Percentiles rank a stretch among this genome's conserved stretches.
phyloP scores from a whole-genome alignment of 2,329 filamentous ascomycete genomes.

The Apiospora rasikravindrae region DNA sequence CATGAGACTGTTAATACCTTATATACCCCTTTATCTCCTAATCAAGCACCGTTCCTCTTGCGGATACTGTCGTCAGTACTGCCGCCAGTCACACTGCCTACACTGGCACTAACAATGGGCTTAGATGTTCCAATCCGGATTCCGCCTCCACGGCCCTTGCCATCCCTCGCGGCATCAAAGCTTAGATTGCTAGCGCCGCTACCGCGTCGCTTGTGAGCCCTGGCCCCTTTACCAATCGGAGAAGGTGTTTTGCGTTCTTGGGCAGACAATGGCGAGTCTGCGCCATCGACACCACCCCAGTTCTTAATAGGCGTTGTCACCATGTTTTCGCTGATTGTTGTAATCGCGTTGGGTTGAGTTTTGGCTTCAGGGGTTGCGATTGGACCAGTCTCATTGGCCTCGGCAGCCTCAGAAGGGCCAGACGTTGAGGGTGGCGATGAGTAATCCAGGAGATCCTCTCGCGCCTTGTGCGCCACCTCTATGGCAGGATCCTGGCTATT shows the following conservation, averaged over 20 bases:
- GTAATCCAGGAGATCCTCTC: constrained; percentile 28
- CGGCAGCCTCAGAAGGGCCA: constrained; percentile 8
- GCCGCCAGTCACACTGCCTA: constrained; percentile 12
- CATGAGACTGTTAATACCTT: neutral
- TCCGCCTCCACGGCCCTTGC: constrained; percentile 40
- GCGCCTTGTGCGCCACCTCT: constrained; percentile 32
- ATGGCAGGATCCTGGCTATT: constrained; percentile 3
- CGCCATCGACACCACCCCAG: constrained; percentile 17
- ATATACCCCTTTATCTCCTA: neutral
- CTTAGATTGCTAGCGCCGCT: constrained; percentile 45
- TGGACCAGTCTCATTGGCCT: constrained; percentile 13
- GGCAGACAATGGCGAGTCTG: constrained; percentile 19
- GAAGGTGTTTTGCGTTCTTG: constrained; percentile 12
- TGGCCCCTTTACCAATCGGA: neutral
- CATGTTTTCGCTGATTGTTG: constrained; percentile 29
- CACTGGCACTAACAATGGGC: constrained; percentile 34
- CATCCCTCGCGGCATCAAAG: constrained; percentile 44
- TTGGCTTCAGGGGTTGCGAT: constrained; percentile 5
- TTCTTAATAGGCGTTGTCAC: constrained; percentile 26
- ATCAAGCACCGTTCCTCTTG: neutral
- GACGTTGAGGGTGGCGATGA: constrained; percentile 26
- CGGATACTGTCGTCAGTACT: constrained; percentile 16
- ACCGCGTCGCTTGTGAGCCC: constrained; percentile 29
- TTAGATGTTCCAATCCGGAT: constrained; percentile 48
- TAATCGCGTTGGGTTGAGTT: constrained; percentile 25